Conservation (phyloP, 2,329 filamentous ascomycete species). For the Podosphaera xanthii region DNA sequence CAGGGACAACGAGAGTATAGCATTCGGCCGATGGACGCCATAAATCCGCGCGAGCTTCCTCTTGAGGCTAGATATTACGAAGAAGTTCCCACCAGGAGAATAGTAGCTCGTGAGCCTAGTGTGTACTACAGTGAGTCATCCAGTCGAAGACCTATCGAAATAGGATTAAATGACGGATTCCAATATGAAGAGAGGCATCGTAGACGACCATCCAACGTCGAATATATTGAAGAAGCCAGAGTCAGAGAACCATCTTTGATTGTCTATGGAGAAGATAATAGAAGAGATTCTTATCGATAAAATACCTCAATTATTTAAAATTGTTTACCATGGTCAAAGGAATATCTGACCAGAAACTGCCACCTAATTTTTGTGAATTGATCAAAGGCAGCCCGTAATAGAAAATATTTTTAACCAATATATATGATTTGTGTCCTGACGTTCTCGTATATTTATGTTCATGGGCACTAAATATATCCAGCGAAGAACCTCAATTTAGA, state of each 20-base stretch:
- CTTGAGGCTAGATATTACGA: conserved; percentile 13
- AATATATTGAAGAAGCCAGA: conserved; percentile 13
- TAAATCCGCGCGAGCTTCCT: conserved; percentile 9
- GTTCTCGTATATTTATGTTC: too few relatives aligned
- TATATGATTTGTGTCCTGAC: too few relatives aligned
- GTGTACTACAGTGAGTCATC: conserved; percentile 1
- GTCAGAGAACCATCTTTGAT: conserved; percentile 13
- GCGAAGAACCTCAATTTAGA: too few relatives aligned
- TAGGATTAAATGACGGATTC: conserved; percentile 3
- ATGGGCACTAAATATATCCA: too few relatives aligned
- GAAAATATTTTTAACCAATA: too few relatives aligned
- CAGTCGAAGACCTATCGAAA: neutral
- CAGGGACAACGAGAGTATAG: conserved; percentile 13
- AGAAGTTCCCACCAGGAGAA: conserved; percentile 3
- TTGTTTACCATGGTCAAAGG: too few relatives aligned
- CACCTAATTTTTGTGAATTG: too few relatives aligned
- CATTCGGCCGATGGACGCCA: conserved; percentile 10
- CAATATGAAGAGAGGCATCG: conserved; percentile 11
- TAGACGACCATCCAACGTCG: conserved; percentile 10
- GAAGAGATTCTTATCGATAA: conserved; percentile 15
- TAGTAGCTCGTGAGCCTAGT: neutral
- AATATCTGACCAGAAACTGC: too few relatives aligned
- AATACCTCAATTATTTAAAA: neutral
- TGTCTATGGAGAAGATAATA: conserved; percentile 13
- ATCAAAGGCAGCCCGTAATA: too few relatives aligned